Evolutionary conservation across 805 yeast species (phyloP), one percentile per base, ranked within the genome.

Genomic region (Debaryomyces tyrocola): DNA sequence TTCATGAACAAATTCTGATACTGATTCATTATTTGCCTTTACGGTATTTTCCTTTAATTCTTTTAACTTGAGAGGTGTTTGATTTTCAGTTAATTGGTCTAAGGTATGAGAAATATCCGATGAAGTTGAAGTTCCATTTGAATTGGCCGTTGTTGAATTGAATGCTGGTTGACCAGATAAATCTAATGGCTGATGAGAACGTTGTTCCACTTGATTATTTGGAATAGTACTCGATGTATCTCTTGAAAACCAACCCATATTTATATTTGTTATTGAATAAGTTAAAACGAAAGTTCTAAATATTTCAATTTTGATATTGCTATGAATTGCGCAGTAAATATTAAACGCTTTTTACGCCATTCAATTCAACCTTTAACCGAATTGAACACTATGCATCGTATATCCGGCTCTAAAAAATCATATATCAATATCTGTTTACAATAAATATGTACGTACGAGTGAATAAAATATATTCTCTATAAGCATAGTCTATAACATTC

Each of bases 41-140:
- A 40, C 31, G 8, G 45, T 38, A 11, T 28, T 14, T 46, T 40
- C 35, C 39, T 47, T 17, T 45, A 51, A 10, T 43, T 37, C 42
- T 17, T 42, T 45, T 10, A 43, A 43, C 18, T 31, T 45, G 17
- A 44, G 37, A 18, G 49, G 50, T 33, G 47, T 37, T 14, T 47
- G 47, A 24, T 46, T 45, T 11, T 54, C 54, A 12, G 60, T 40
- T 12, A 67, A 55, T 49, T 66, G 69, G 33, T 58, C 52, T 40
- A 67, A 56, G 0, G 72, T 67, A 29, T 58, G 57, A 17, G 62
- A 50, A 21, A 65, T 57, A 46, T 62, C 66, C 7, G 65, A 55
- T n/a, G 49, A 46, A 9, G 38, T 20, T n/a, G 44, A 34, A 7
- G 12, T 20, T 24, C 7, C 29, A 31, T 17, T 14, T 11, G 59